These are phyloP conservation scores for Apophysomyces ossiformis DNA, from an alignment of 371 early-diverging fungal genomes.

Conservation along the genomic window DNA sequence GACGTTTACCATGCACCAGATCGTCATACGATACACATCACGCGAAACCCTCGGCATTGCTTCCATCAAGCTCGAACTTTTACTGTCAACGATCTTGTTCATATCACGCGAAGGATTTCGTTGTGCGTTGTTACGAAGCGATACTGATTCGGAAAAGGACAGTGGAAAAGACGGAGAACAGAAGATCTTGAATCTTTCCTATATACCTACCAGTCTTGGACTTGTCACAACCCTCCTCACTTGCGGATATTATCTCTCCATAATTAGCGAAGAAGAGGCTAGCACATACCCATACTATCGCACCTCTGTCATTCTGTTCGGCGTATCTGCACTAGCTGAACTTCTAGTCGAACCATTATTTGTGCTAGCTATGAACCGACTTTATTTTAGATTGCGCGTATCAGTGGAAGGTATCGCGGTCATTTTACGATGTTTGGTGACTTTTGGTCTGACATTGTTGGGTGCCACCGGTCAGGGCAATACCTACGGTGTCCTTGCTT, in stretches of 20 bases:
- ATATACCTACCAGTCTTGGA: slow-evolving; percentile 73
- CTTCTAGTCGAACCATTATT: slow-evolving; percentile 85
- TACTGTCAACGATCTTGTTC: slow-evolving; percentile 87
- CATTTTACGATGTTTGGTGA: slow-evolving; percentile 69
- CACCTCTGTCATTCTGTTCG: slow-evolving; percentile 65
- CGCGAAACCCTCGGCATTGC: slow-evolving; percentile 84
- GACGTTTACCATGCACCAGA: slow-evolving; percentile 82
- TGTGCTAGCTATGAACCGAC: slow-evolving; percentile 69
- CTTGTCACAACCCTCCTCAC: slow-evolving; percentile 52
- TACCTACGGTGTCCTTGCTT: slow-evolving; percentile 69
- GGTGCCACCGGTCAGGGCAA: slow-evolving; percentile 43
- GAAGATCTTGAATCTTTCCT: slow-evolving; percentile 77
- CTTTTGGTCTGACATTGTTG: slow-evolving; percentile 65
- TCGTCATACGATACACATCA: slow-evolving; percentile 70
- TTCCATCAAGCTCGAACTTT: slow-evolving; percentile 83
- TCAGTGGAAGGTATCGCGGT: slow-evolving; percentile 83
- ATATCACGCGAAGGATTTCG: slow-evolving; percentile 91
- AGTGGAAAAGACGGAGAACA: slow-evolving; percentile 46
- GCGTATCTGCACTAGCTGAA: slow-evolving; percentile 76
- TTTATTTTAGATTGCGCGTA: slow-evolving; percentile 81
- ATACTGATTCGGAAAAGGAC: slow-evolving; percentile 13
- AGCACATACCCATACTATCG: slow-evolving; percentile 48
- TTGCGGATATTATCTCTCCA: slow-evolving; percentile 55
- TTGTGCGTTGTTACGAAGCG: slow-evolving; percentile 73
- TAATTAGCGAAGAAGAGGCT: slow-evolving; percentile 35